Conservation (phyloP, 495 filamentous ascomycete genomes). For the Monascus purpureus region DNA sequence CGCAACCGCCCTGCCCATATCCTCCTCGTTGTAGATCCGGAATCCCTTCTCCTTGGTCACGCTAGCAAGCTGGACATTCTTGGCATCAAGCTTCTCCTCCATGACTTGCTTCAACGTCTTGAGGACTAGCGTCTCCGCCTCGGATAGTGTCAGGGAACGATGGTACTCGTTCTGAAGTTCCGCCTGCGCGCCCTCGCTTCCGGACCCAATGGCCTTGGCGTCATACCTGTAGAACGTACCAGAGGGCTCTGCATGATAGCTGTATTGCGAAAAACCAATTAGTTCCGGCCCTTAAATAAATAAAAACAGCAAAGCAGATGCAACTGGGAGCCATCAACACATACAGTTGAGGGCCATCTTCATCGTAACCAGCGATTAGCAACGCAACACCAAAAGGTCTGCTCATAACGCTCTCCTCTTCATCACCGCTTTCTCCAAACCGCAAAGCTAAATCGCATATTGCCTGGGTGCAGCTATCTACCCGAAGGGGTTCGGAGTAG, state of each 20-base stretch:
- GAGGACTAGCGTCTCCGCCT: constrained; percentile 88
- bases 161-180: constrained; percentile 98
- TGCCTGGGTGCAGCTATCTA: constrained; percentile 96
- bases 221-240: constrained; percentile 99
- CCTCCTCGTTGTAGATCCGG: constrained; percentile 91
- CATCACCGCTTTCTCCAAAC: constrained; percentile 94
- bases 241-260: constrained; percentile 93
- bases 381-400: constrained; percentile 93
- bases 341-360: constrained; percentile 86
- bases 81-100: constrained; percentile 97
- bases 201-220: constrained; percentile 95
- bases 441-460: constrained; percentile 94
- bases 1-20: constrained; percentile 84
- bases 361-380: constrained; percentile 91
- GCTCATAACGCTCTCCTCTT: constrained; percentile 97
- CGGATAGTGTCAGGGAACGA: constrained; percentile 84
- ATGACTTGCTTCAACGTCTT: constrained; percentile 99
- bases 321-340: constrained; percentile 10
- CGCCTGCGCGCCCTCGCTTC: constrained; percentile 91
- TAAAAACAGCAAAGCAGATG: not conserved
- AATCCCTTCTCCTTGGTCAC: constrained; percentile 97
- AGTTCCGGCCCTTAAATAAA: constrained; percentile 1
- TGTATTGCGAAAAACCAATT: constrained; percentile 11
- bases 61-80: constrained; percentile 96
- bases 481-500: constrained; percentile 84